These are phyloP conservation scores for Psidium guajava DNA, from an alignment of 345 rosid species.

Conservation along the genomic window DNA sequence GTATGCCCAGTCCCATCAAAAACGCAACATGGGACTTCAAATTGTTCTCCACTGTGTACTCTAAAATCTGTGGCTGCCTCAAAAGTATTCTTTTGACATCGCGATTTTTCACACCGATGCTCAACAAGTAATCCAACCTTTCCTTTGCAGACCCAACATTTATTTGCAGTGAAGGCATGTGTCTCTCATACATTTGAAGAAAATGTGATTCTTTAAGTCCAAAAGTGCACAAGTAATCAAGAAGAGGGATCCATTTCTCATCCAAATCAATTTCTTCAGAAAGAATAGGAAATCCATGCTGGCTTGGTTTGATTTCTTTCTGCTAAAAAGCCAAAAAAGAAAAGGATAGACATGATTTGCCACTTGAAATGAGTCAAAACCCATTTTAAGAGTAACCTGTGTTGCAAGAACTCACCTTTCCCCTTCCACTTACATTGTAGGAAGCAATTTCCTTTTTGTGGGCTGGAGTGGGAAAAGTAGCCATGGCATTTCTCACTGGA, in stretches of 20 bases:
- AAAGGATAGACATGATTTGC: neutral
- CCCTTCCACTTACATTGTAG: constrained; percentile 19
- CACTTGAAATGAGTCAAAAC: neutral
- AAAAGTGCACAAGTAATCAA: constrained; percentile 68
- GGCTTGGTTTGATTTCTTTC: constrained; percentile 13
- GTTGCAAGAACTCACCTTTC: constrained; percentile 28
- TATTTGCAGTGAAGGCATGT: constrained; percentile 73
- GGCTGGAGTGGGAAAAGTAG: constrained; percentile 6
- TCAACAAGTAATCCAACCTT: constrained; percentile 78
- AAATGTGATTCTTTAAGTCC: constrained; percentile 83
- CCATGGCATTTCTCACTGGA: constrained; percentile 3
- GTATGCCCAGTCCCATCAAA: constrained; percentile 66
- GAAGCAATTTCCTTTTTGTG: constrained; percentile 19
- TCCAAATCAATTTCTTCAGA: constrained; percentile 68
- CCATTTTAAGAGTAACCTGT: neutral
- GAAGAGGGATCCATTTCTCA: constrained; percentile 75
- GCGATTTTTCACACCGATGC: constrained; percentile 80
- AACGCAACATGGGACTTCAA: constrained; percentile 76
- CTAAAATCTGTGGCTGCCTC: constrained; percentile 90
- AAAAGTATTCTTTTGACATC: constrained; percentile 75
- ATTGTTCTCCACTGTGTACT: constrained; percentile 79
- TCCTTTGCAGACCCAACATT: constrained; percentile 74
- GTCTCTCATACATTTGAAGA: constrained; percentile 80
- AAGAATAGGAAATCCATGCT: constrained; percentile 42
- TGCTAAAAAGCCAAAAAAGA: constrained; percentile 23